Percentiles rank a stretch among this genome's conserved stretches.
Evolutionary conservation across 441 rosid species (phyloP).

Genomic region (Sinapis alba): DNA sequence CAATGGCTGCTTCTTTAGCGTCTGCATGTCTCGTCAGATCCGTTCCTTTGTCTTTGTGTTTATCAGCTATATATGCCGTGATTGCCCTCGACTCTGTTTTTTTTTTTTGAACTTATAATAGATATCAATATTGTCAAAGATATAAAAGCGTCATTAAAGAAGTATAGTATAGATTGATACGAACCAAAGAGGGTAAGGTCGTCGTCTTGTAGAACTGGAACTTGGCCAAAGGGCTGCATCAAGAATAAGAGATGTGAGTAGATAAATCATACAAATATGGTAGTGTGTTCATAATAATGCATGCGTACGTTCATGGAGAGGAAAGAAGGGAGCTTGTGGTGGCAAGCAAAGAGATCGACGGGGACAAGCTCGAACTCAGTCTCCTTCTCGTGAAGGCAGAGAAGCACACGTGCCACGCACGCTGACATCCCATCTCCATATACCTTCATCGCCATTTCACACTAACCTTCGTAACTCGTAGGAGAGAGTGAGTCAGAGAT

Average conservation of each 20-base stretch:
- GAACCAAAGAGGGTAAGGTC: constrained; percentile 72
- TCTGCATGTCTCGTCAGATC: constrained; percentile 58
- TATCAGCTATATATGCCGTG: constrained; percentile 62
- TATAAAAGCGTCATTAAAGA: background rate
- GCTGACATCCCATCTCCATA: constrained; percentile 61
- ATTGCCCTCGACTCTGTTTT: constrained; percentile 78
- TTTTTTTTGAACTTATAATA: background rate
- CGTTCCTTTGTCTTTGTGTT: constrained; percentile 54
- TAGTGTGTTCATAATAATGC: too few relatives aligned
- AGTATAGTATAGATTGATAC: background rate
- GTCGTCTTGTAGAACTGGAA: constrained; percentile 78
- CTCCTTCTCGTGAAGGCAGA: constrained; percentile 64
- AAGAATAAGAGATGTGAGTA: background rate
- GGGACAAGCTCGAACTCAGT: constrained; percentile 68
- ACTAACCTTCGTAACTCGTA: constrained; percentile 20
- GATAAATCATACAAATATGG: background rate
- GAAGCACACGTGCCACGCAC: constrained; percentile 58
- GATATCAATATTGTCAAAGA: background rate
- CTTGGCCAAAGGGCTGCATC: constrained; percentile 76
- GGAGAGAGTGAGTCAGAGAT: background rate
- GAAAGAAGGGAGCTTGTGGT: constrained; percentile 61
- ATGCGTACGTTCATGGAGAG: constrained; percentile 60
- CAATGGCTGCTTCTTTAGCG: constrained; percentile 57
- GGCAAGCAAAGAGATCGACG: constrained; percentile 57
- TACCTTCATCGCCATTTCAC: constrained; percentile 56